Conservation (phyloP, 164 flowering plant species). For the Vitis riparia region DNA sequence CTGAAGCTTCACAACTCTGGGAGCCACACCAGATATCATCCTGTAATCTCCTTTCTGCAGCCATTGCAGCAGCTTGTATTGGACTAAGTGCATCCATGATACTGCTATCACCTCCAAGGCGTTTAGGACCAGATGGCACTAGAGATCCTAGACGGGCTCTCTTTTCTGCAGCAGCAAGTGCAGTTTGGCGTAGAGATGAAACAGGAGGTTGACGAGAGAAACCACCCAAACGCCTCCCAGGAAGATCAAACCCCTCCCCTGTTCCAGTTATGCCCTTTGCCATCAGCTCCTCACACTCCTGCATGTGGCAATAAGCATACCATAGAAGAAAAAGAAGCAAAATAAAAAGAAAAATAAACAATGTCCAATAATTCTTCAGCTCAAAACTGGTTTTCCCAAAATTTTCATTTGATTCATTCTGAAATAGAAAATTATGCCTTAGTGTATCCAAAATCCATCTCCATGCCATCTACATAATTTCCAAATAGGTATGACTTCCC, state of each 20-base stretch:
- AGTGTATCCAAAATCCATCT: too few relatives aligned
- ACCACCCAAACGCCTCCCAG: constrained; percentile 88
- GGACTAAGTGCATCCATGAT: constrained; percentile 91
- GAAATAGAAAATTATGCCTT: too few relatives aligned
- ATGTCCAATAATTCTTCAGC: too few relatives aligned
- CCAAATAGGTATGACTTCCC: too few relatives aligned
- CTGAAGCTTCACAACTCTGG: constrained; percentile 33
- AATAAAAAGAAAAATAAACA: not conserved
- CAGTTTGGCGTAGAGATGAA: constrained; percentile 65
- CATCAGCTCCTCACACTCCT: constrained; percentile 95
- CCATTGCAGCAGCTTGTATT: constrained; percentile 99
- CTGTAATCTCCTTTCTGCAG: constrained; percentile 91
- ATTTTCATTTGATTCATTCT: too few relatives aligned
- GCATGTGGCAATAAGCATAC: not conserved
- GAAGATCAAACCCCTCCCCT: constrained; percentile 85
- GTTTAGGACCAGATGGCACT: constrained; percentile 81
- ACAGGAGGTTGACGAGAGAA: constrained; percentile 68
- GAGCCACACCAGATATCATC: constrained; percentile 97
- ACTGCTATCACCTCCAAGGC: constrained; percentile 83
- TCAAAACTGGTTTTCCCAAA: too few relatives aligned
- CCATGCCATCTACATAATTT: too few relatives aligned
- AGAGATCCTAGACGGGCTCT: constrained; percentile 59
- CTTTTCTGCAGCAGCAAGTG: constrained; percentile 79
- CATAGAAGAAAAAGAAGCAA: not conserved
- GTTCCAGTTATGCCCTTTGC: constrained; percentile 76